Evolutionary conservation across 1,284 basidiomycete species (phyloP), one percentile per base, ranked within the genome.

Genomic region (Phylloboletellus chloephorus): DNA sequence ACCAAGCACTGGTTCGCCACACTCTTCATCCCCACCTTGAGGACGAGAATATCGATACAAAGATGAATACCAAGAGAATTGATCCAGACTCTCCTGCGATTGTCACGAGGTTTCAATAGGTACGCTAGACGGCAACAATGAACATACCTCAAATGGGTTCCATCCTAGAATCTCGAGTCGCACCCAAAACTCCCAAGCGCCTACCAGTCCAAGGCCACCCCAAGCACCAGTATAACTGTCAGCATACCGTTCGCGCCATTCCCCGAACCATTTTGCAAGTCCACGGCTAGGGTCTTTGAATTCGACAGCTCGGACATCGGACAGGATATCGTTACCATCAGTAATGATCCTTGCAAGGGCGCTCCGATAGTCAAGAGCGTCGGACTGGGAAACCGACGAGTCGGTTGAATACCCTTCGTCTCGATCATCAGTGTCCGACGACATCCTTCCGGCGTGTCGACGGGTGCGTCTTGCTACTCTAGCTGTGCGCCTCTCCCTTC

Each of bases 131-230:
- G 21, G 12, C 1, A 41, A 36, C 35, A 30, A 32, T 23, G 24
- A 17, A 67, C 76, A 51, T 56, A 88, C 89, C 66, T 85, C 76
- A 21, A 94, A 71, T 29, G 88, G 88, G 59, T 92, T 82, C 92
- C 94, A 96, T 3, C 82, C 82, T 4, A 88, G 67, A 58, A 87
- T 75, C 65, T 97, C 94, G 36, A 92, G 68, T 39, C 92, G 72
- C 15, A 81, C 81, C 91, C 92, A 97, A 61, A 95, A 96, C 65
- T 96, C 93, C 93, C 94, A 97, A 26, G 88, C 89, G 44, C 86
- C 84, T 0, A 95, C 83, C 42, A 95, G 75, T 1, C 86, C 89
- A 32, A 96, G 68, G 3, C 90, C 89, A 35, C 91, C 93, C 78
- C 88, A 97, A 4, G 93, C 93, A 34, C 84, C 82, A 2, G 74